Evolutionary conservation across 345 rosid species (phyloP), one percentile per base, ranked within the genome.

Genomic region (Luvunga scandens): DNA sequence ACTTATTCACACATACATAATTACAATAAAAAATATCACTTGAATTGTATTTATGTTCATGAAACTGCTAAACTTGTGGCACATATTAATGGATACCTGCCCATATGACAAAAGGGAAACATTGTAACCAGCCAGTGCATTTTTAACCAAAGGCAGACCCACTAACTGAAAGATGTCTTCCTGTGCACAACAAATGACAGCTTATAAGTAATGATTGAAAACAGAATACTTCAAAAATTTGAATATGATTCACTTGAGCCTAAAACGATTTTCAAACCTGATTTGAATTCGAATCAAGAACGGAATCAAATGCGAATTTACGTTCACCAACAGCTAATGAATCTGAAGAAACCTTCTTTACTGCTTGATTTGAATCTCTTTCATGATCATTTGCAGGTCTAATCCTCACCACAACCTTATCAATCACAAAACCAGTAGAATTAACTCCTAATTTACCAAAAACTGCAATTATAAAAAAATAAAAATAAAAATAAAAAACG

Each of bases 41-140:
- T 34, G 30, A 33, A 36, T 30, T 13, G 18, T 34, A 2, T n/a
- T 31, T 62, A 27, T 63, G 27, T 9, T 66, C n/a, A 67, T 33
- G 24, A 7, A 67, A 77, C 27, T 38, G 48, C 36, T 42, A 53
- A 33, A 48, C 62, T 55, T 69, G 13, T 34, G 42, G 56, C 27
- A 34, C 66, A 28, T 36, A 75, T 48, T 28, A 34, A 78, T 71
- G 28, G 27, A 39, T 88, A 96, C 99, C 99, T 92, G 94, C 38
- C 99, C 99, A 81, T 94, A 91, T 31, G 99, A 92, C 81, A 96
- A 82, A 65, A 96, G 77, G 50, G 95, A 78, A 72, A 93, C 86
- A 81, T 92, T 96, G 91, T 92, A 96, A 70, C 99, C 99, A 28
- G 93, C 89, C 69, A 96, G 84, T 19, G 98, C 92, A 81, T 90